Base-by-base conservation (phyloP, 805 yeast species). In the Pichia occidentalis region DNA sequence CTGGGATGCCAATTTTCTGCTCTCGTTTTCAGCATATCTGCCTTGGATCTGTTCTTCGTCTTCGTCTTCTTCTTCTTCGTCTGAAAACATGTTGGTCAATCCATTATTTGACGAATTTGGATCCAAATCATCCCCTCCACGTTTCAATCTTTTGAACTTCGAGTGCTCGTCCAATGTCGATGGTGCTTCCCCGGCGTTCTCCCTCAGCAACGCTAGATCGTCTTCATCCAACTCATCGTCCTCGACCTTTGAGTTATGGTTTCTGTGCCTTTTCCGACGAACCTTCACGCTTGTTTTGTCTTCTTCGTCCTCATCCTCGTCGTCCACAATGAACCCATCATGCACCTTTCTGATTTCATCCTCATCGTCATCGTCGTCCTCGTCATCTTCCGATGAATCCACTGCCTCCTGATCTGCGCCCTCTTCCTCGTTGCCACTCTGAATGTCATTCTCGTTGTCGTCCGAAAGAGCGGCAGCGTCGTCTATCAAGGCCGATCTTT, bases 361-460 rank as follows among this genome's bases (percentile, higher is more conserved):
- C 53, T 83, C 96, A 53, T 87, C 95, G 22, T 85, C 95, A 32
- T 80, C 88, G 25, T 64, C 64, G 22, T 85, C 95, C 7, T 84
- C 95, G 28, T 87, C 97, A 44, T 88, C 97, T 39, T 84, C 94
- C 10, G 92, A 82, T 8, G 94, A 83, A 49, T 84, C 92, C 44
- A 71, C 71, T 14, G 51, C 59, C 18, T 54, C 54, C 6, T 24
- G 12, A 65, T 63, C 44, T 35, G 32, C 35, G 14, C 14, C 22
- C 23, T 11, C 32, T 28, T 70, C 74, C 41, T 61, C 69, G 32
- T 63, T 70, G 42, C 63, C 71, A 22, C 57, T 63, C 38, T 60
- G 65, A 49, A 57, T 67, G 13, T 56, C 65, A 14, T 29, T 24
- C 24, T 49, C 49, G 9, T 46, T 53, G 8, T 49, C 58, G 10